These are phyloP conservation scores for Eleusine coracana DNA, from an alignment of 176 grass and related monocot genomes.

Conservation along the genomic window DNA sequence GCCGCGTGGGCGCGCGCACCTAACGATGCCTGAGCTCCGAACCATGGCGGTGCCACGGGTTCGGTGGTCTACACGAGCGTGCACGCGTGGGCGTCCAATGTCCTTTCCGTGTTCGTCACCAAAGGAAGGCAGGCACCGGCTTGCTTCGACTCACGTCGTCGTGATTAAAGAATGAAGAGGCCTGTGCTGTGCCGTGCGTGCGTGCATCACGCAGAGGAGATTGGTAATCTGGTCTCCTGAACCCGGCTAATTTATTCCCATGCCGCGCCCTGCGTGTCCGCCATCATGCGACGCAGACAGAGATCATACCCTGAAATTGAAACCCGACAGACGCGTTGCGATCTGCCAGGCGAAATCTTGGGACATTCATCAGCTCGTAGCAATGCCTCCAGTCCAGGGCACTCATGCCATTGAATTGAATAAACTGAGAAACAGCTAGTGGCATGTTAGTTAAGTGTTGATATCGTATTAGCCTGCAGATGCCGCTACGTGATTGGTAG, in stretches of 20 bases:
- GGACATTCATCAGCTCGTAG: neutral
- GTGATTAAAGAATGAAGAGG: neutral
- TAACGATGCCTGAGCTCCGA: neutral
- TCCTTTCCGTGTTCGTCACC: neutral
- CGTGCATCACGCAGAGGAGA: constrained; percentile 11
- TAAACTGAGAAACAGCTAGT: neutral
- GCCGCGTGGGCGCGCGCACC: neutral
- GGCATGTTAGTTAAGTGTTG: neutral
- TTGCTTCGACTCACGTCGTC: neutral
- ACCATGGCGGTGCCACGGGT: no score
- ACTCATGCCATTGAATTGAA: neutral
- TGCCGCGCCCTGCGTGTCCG: no score
- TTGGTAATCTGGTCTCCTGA: neutral
- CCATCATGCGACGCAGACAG: no score
- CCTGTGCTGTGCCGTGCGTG: neutral
- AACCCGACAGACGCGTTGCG: no score
- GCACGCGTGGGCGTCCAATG: no score
- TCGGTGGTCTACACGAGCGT: no score
- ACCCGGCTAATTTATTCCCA: neutral
- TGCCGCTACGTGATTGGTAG: constrained; percentile 12
- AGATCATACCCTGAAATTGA: no score
- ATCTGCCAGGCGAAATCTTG: neutral
- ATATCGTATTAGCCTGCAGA: neutral
- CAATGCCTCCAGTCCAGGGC: neutral
- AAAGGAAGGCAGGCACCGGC: neutral